These are phyloP conservation scores for Oryza glaberrima DNA, from an alignment of 176 grass and related monocot genomes.

Conservation along the genomic window DNA sequence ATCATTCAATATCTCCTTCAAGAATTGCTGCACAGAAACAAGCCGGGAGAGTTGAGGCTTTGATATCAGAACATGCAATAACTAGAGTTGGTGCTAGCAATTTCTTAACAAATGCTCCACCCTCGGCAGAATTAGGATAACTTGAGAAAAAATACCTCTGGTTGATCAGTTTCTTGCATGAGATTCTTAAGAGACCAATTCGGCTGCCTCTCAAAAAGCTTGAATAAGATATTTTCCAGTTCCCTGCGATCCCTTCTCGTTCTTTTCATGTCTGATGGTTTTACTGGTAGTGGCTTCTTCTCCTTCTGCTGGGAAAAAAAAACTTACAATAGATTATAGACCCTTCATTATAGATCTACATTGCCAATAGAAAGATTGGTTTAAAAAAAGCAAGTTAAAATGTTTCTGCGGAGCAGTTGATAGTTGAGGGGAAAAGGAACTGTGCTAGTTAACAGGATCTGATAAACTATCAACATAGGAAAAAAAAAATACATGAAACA, in stretches of 20 bases:
- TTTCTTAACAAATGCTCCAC: background rate
- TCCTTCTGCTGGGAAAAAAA: conserved; percentile 67
- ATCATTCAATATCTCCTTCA: conserved; percentile 92
- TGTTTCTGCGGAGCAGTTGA: background rate
- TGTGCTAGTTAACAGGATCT: background rate
- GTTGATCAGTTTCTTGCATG: conserved; percentile 86
- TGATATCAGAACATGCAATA: background rate
- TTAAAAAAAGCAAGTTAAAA: background rate
- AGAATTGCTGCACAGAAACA: conserved; percentile 77
- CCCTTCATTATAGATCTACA: background rate
- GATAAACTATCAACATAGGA: background rate
- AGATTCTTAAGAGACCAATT: conserved; percentile 93
- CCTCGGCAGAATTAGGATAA: background rate
- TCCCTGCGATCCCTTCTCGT: conserved; percentile 69
- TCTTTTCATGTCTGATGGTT: conserved; percentile 71
- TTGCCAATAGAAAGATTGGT: background rate
- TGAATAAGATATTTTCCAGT: conserved; percentile 88
- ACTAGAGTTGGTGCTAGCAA: background rate
- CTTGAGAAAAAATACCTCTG: conserved; percentile 57
- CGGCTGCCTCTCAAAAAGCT: conserved; percentile 86
- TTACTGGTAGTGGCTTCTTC: conserved; percentile 61
- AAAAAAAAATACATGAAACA: background rate
- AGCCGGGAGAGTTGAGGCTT: background rate
- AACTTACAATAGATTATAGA: background rate
- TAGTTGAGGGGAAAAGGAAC: background rate